A percentile compares a stretch with the other conserved stretches of the same genome.
These are phyloP conservation scores for Hypoxylon fuscum DNA, from an alignment of 495 filamentous ascomycete genomes.

Conservation along the genomic window DNA sequence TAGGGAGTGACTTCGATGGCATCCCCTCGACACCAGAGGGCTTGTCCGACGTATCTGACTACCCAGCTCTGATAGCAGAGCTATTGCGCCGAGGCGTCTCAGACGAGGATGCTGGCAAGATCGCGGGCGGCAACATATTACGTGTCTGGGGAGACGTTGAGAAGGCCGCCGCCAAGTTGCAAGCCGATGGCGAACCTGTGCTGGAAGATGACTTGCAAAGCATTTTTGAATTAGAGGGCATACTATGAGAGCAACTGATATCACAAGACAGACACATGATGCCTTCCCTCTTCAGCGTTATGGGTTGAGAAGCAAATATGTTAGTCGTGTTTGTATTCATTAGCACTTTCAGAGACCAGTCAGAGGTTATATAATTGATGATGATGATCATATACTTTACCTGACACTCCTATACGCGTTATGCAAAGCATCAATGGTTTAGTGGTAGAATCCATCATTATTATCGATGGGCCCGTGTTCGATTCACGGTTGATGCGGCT, in stretches of 20 bases:
- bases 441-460: too few relatives aligned
- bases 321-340: too few relatives aligned
- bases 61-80: conserved; percentile 80
- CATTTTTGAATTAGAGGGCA: conserved; percentile 6
- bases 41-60: conserved; percentile 83
- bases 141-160: conserved; percentile 82
- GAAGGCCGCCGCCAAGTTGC: conserved; percentile 67
- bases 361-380: too few relatives aligned
- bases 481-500: too few relatives aligned
- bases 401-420: too few relatives aligned
- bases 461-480: too few relatives aligned
- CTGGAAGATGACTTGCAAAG: conserved; percentile 66
- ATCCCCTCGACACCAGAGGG: conserved; percentile 65
- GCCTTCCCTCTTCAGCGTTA: too few relatives aligned
- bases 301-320: too few relatives aligned
- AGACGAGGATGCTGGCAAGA: conserved; percentile 70
- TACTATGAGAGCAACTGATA: neutral
- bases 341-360: too few relatives aligned
- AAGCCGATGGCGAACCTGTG: conserved; percentile 64
- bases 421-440: too few relatives aligned
- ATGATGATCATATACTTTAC: too few relatives aligned
- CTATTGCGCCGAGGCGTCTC: conserved; percentile 72
- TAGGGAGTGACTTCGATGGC: conserved; percentile 81
- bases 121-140: conserved; percentile 78
- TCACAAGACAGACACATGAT: too few relatives aligned